These are phyloP conservation scores for Lyophyllum atratum DNA, from an alignment of 768 basidiomycete genomes.

Conservation along the genomic window DNA sequence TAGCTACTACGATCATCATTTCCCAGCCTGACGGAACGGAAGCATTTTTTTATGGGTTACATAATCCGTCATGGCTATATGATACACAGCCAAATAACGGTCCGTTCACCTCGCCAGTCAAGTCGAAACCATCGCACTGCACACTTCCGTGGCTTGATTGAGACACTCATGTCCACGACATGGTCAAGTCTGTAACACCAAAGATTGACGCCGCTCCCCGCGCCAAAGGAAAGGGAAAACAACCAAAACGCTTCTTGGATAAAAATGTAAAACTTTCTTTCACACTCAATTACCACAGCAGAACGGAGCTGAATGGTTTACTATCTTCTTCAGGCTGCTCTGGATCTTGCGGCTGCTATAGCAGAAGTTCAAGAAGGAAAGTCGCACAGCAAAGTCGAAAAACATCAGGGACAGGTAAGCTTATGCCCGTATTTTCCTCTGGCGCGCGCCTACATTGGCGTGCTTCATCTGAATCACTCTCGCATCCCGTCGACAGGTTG, in stretches of 20 bases:
- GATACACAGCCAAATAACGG: not conserved
- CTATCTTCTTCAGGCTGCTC: slow-evolving; percentile 1
- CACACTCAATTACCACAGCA: not conserved
- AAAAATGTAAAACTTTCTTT: slow-evolving; percentile 6
- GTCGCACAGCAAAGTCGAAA: slow-evolving; percentile 2
- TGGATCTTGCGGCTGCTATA: slow-evolving; percentile 15
- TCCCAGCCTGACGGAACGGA: not conserved
- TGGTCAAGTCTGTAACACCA: not conserved
- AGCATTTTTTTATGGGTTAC: not conserved
- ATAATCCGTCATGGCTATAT: not conserved
- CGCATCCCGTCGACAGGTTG: slow-evolving; percentile 7
- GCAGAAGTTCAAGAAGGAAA: slow-evolving; percentile 15
- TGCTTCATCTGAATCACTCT: not conserved
- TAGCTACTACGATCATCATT: not conserved
- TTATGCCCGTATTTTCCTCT: not conserved
- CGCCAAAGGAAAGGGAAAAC: slow-evolving; percentile 7
- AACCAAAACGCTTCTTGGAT: slow-evolving; percentile 12
- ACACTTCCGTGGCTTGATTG: not conserved
- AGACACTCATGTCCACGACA: not conserved
- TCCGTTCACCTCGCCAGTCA: too few relatives aligned
- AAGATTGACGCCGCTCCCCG: not conserved
- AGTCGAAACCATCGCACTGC: not conserved
- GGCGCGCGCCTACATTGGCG: not conserved
- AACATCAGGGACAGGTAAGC: slow-evolving; percentile 12
- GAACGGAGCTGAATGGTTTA: not conserved